Percentiles rank a stretch among this genome's conserved stretches.
Conservation (phyloP, 2,329 filamentous ascomycete genomes). For the Aplosporella prunicola region DNA sequence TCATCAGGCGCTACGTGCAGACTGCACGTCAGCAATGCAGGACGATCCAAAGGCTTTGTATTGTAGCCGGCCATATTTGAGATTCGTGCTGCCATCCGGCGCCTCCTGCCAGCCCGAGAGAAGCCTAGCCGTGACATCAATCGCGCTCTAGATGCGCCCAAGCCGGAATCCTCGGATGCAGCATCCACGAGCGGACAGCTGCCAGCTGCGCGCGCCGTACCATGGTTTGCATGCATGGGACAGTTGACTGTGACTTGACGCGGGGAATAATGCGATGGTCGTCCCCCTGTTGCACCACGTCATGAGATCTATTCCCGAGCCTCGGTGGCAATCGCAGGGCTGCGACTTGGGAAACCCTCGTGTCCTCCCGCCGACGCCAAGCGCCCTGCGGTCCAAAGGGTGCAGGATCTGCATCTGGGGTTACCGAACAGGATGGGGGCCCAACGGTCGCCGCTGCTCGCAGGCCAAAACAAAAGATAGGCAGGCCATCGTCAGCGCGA, state of each 20-base stretch:
- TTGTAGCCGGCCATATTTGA: neutral
- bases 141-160: neutral
- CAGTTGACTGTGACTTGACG: too few species aligned
- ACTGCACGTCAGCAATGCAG: neutral
- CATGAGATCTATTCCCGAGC: too few species aligned
- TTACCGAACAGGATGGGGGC: neutral
- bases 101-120: slow-evolving; percentile 8
- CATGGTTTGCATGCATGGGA: too few species aligned
- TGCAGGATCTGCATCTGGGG: slow-evolving; percentile 1
- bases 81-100: too few species aligned
- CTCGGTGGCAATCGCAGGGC: too few species aligned
- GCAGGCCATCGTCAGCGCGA: too few species aligned
- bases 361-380: too few species aligned
- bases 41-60: neutral
- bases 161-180: slow-evolving; percentile 3
- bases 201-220: neutral
- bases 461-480: neutral
- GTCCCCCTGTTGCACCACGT: too few species aligned
- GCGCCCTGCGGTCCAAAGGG: neutral
- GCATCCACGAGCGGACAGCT: slow-evolving; percentile 2
- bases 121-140: slow-evolving; percentile 7
- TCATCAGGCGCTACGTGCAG: neutral
- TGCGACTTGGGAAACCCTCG: too few species aligned
- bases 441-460: slow-evolving; percentile 2
- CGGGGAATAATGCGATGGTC: too few species aligned